Base-by-base conservation (phyloP, 1,284 basidiomycete genomes). In the Lentinula novae-zelandiae region DNA sequence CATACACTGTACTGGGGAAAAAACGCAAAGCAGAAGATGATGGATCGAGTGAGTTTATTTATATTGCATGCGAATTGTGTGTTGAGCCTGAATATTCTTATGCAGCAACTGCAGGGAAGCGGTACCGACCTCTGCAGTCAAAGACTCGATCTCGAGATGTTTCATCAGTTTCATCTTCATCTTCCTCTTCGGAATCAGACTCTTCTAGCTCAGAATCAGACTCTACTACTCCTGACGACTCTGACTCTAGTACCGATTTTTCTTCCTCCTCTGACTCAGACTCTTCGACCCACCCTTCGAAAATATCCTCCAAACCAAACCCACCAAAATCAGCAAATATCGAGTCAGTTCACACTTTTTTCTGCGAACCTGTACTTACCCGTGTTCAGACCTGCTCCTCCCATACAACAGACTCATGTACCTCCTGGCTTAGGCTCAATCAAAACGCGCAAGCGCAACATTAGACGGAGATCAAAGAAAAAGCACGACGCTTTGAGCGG, bases 381-480 rank as follows among this genome's bases (percentile, higher is more conserved):
- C 39, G 15, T 33, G 15, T 53, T 2, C 17, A 60, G 53, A 8
- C 27, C 1, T 22, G 22, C 44, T 22, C 9, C 36, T 13, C 39
- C n/a, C n/a, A 36, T 36, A 4, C 42, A 57, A 12, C 34, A 53
- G 9, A 10, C 8, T 17, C 48, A 61, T 54, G 79, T 87, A 15
- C 85, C 87, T 0, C 87, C 87, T 0, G 86, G 87, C 0, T 71
- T 78, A 40, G 90, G 89, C 5, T 91, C 87, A 70, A 70, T 80
- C 0, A 72, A 82, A n/a, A 92, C 90, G 0, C 85, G 81, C 9
- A 78, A 76, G 39, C 82, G 90, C 3, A 92, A 92, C 69, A 69
- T 79, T 33, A 84, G 90, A 39, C 77, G 87, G n/a, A 80, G 84
- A 53, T 68, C 79, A 13, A 84, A 82, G 64, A 76, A 76, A 10